These are phyloP conservation scores for Limtongia smithiae DNA, from an alignment of 805 yeast genomes.

Conservation along the genomic window DNA sequence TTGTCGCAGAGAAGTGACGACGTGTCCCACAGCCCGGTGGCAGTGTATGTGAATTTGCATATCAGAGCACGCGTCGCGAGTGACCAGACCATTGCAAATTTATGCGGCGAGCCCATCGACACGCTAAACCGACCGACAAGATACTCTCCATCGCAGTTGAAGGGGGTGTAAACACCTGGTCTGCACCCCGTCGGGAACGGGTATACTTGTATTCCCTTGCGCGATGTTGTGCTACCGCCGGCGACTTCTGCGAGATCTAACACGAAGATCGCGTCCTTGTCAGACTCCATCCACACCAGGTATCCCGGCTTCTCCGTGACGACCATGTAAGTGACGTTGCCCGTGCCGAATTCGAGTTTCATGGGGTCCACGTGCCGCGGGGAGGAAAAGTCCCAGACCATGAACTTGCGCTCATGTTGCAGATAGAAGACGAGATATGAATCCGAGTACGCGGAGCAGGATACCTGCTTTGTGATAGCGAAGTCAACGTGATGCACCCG, in stretches of 20 bases:
- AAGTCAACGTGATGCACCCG: conserved; percentile 7
- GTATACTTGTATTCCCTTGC: conserved; percentile 5
- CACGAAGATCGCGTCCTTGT: conserved; percentile 25
- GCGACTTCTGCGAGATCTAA: conserved; percentile 8
- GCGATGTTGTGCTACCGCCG: background rate
- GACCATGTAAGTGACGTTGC: conserved; percentile 16
- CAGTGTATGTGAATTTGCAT: conserved; percentile 24
- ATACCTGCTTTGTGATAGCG: conserved; percentile 22
- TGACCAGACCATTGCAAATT: conserved; percentile 26
- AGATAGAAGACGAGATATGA: conserved; percentile 23
- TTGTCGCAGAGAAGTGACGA: conserved; percentile 21
- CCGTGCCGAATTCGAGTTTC: conserved; percentile 19
- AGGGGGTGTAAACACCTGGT: conserved; percentile 23
- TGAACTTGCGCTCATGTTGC: conserved; percentile 18
- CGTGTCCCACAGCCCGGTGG: conserved; percentile 28
- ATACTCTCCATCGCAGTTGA: conserved; percentile 29
- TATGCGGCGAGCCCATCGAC: conserved; percentile 25
- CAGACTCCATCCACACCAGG: conserved; percentile 25
- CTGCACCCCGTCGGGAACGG: conserved; percentile 19
- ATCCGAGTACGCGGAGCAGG: conserved; percentile 21
- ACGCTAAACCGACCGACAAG: conserved; percentile 24
- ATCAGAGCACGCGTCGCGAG: conserved; percentile 15
- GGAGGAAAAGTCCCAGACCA: conserved; percentile 23
- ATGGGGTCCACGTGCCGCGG: conserved; percentile 11
- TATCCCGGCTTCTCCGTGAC: conserved; percentile 19